Base-by-base conservation (phyloP, 1,284 basidiomycete species). In the Marasmius tenuissimus region DNA sequence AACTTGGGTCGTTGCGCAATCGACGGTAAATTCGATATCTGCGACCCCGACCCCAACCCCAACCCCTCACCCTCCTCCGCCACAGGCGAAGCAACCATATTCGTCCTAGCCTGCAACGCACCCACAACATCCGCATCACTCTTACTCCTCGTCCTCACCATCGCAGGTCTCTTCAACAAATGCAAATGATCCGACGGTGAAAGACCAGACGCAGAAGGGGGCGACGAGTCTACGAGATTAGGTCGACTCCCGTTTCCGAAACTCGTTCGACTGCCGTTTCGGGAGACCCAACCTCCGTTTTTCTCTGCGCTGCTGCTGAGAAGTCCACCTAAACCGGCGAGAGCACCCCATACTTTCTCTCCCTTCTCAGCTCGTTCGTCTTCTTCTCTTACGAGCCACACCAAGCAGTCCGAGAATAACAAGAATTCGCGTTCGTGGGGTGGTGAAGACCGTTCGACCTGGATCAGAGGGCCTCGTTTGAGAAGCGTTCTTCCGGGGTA, bases 331-430 rank as follows among this genome's bases (percentile, higher is more conserved):
- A 54, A 50, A 39, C 39, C 57, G 27, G 54, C 56, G 5, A 61
- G 42, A 33, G 60, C 54, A 37, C 60, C 50, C 56, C 57, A 49
- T 8, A 58, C 57, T 58, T 57, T 58, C 42, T 64, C 62, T 16
- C 57, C 58, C 20, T 40, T 73, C 70, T 71, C 68, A 27, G 51
- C 20, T 3, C 69, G 66, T 59, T 74, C 71, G 3, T 56, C 61
- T 52, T 80, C 88, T 60, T 78, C 81, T 58, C 74, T 78, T n/a
- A 85, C 85, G 34, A 93, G 81, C 87, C 93, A 94, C 33, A 95
- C 69, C 18, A 96, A 73, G 66, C 87, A 88, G 72, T 96, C 93
- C 8, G 87, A 90, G 71, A 96, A 93, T 0, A 96, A 80, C 12
- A 95, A 77, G 69, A 95, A 91, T 63, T 91, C 87, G 52, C 88